Base-by-base conservation (phyloP, 1,284 basidiomycete genomes). In the Ustilago sp. region DNA sequence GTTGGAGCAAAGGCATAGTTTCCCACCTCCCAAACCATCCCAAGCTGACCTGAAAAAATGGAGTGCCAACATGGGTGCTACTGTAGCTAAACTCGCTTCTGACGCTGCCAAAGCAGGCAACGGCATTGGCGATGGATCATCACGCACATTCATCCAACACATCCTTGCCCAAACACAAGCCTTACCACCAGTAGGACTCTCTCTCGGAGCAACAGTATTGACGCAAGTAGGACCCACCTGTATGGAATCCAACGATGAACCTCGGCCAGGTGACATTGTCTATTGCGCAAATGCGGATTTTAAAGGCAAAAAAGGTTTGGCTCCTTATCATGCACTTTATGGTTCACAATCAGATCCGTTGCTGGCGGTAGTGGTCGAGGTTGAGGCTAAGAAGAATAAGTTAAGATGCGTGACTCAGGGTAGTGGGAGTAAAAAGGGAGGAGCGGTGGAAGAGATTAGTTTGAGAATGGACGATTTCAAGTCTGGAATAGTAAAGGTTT, bases 401-500 rank as follows among this genome's bases (percentile, higher is more conserved):
- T 39, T 82, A 8, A 17, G 75, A 7, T 70, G 65, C 60, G 51
- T 82, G 36, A 15, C 81, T 4, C 93, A 95, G 85, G 93, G 92
- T 64, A 92, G 92, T 63, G 35, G 59, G 41, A 61, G 54, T n/a
- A 54, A 79, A 52, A 68, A 72, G 48, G 50, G 13, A 6, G 39
- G 85, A 91, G 90, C 39, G 0, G 91, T 90, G 64, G 94, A 95
- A 82, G 90, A 89, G 59, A 91, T 90, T 32, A 94, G 92, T 77
- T 94, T 95, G 87, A 89, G 93, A 59, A 87, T 95, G 81, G 94
- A 96, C 59, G 94, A 96, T 88, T 85, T 96, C 79, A 95, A 94
- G 88, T 92, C 90, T 79, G 94, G 94, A 12, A 87, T 88, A 52
- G 89, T 94, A 48, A 91, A 83, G 9, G 77, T 86, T 1, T 83